Evolutionary conservation across 1,139 yeast species (phyloP).

Genomic region (Yamadazyma atmosphaerica): DNA sequence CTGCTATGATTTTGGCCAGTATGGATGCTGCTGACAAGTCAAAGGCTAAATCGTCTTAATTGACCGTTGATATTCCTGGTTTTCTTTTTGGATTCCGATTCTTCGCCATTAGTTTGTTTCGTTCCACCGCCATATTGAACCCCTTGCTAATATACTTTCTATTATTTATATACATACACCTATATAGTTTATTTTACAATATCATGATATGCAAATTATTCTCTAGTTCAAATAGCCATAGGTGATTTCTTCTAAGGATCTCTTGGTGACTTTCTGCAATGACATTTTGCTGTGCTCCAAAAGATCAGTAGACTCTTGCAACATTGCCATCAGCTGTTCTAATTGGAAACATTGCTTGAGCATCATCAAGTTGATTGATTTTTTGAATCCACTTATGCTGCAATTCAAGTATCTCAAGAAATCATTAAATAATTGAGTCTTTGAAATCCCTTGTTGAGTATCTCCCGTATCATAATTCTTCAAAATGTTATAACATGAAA

Average conservation of each 20-base stretch:
- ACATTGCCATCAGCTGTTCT: slow-evolving; percentile 34
- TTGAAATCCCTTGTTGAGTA: slow-evolving; percentile 3
- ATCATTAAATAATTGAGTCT: slow-evolving; percentile 21
- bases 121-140: slow-evolving; percentile 4
- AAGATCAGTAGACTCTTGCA: slow-evolving; percentile 27
- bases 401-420: slow-evolving; percentile 38
- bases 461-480: slow-evolving; percentile 11
- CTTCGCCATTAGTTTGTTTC: slow-evolving; percentile 4
- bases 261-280: slow-evolving; percentile 27
- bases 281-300: slow-evolving; percentile 33
- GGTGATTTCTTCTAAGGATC: slow-evolving; percentile 32
- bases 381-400: slow-evolving; percentile 46
- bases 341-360: slow-evolving; percentile 30
- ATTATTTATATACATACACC: slow-evolving; percentile 4
- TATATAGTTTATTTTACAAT: slow-evolving; percentile 2
- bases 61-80: background rate
- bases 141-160: slow-evolving; percentile 3
- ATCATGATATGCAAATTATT: slow-evolving; percentile 3
- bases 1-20: slow-evolving; percentile 78
- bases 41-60: slow-evolving; percentile 2
- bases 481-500: slow-evolving; percentile 22
- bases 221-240: slow-evolving; percentile 20
- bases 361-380: slow-evolving; percentile 28
- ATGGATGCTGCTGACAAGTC: slow-evolving; percentile 68
- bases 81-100: slow-evolving; percentile 1